phyloP scores from a whole-genome alignment of 192 early-diverging fungal species.

The Coemansia sp. region DNA sequence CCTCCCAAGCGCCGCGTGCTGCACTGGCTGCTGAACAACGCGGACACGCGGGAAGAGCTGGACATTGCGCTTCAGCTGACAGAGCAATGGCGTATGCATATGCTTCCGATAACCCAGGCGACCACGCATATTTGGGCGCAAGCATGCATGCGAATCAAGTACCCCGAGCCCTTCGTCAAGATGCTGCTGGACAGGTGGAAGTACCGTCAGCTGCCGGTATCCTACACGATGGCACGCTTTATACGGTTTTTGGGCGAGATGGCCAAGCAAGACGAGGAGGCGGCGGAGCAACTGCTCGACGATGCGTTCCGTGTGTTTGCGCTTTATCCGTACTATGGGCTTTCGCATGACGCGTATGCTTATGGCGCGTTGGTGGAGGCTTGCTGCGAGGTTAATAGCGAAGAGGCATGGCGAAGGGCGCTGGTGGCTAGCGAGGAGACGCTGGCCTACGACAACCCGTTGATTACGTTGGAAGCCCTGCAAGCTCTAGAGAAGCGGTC shows the following conservation, averaged over 20 bases:
- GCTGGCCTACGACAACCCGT: slow-evolving; percentile 13
- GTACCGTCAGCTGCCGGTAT: slow-evolving; percentile 43
- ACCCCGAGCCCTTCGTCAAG: slow-evolving; percentile 21
- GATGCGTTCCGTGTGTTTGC: slow-evolving; percentile 49
- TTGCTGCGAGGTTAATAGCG: slow-evolving; percentile 27
- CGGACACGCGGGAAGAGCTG: slow-evolving; percentile 22
- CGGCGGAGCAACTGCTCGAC: slow-evolving; percentile 16
- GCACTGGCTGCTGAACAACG: slow-evolving; percentile 36
- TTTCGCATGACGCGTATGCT: slow-evolving; percentile 18
- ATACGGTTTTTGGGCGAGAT: slow-evolving; percentile 19
- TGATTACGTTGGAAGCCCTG: slow-evolving; percentile 37
- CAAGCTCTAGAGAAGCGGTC: slow-evolving; percentile 26
- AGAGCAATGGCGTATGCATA: slow-evolving; percentile 33
- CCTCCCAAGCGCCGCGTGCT: slow-evolving; percentile 27
- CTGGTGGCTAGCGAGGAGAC: slow-evolving; percentile 37
- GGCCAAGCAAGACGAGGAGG: background rate
- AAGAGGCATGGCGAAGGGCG: slow-evolving; percentile 45
- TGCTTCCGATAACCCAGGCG: slow-evolving; percentile 38
- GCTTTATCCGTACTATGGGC: slow-evolving; percentile 35
- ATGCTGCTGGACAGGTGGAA: slow-evolving; percentile 49
- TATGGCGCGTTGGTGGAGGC: slow-evolving; percentile 50
- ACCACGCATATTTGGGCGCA: slow-evolving; percentile 37
- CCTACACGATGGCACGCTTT: slow-evolving; percentile 25
- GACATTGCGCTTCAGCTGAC: slow-evolving; percentile 22
- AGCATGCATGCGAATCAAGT: slow-evolving; percentile 26